These are phyloP conservation scores for Cyclospora cayetanensis DNA, from an alignment of 169 alveolate genomes.

Conservation along the genomic window DNA sequence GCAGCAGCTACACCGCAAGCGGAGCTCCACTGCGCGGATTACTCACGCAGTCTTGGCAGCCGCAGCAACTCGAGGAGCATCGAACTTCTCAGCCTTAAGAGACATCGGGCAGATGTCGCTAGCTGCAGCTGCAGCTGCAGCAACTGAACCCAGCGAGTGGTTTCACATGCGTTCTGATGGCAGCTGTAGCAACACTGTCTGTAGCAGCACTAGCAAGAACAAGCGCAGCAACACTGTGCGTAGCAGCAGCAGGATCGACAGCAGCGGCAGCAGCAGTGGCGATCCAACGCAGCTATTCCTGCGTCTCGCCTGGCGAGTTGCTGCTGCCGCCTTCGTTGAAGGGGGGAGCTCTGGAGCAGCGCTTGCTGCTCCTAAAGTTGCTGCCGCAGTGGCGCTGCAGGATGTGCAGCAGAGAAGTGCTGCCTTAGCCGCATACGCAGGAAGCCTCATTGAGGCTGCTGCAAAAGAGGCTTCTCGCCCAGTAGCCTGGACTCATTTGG, in stretches of 20 bases:
- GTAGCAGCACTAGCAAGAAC: neutral
- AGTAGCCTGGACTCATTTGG: neutral
- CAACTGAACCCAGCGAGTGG: neutral
- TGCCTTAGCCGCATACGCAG: neutral
- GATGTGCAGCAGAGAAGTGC: neutral
- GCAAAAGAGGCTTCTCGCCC: neutral
- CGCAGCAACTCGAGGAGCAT: neutral
- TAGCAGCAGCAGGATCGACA: constrained; percentile 13
- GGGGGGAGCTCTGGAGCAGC: neutral
- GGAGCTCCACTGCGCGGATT: no score
- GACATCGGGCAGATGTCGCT: neutral
- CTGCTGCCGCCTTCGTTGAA: neutral
- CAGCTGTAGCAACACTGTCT: neutral
- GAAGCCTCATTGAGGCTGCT: neutral
- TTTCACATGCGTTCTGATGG: neutral
- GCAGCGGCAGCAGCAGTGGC: neutral
- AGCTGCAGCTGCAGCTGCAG: neutral
- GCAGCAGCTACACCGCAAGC: no score
- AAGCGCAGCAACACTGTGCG: neutral
- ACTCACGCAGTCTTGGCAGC: no score
- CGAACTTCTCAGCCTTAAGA: neutral
- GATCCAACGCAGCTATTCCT: neutral
- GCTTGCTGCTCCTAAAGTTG: neutral
- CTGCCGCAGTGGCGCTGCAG: neutral
- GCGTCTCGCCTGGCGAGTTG: neutral